phyloP scores from a whole-genome alignment of 2,329 filamentous ascomycete genomes.

The Hypomyces rosellus region DNA sequence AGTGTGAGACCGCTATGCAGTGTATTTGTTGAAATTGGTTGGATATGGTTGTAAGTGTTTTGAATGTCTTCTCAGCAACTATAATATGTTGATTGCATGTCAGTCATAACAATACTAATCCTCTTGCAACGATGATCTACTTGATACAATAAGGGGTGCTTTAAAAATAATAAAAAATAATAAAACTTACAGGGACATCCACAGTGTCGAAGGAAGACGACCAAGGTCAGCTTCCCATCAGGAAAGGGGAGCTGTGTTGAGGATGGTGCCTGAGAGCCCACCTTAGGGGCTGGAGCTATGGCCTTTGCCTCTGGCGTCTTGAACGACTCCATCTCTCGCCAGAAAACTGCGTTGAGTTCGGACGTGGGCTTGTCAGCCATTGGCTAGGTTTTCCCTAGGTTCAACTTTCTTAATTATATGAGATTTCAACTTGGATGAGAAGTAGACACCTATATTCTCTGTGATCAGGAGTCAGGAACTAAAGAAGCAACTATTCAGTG shows the following conservation, averaged over 20 bases:
- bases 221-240: conserved; percentile 48
- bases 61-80: conserved; percentile 53
- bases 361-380: no score
- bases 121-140: neutral
- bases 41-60: conserved; percentile 48
- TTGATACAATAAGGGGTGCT: no score
- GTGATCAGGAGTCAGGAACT: no score
- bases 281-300: conserved; percentile 40
- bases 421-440: neutral
- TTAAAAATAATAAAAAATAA: neutral
- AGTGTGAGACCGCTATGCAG: conserved; percentile 55
- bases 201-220: conserved; percentile 66
- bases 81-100: neutral
- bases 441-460: no score
- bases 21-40: conserved; percentile 44
- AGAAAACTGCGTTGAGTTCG: conserved; percentile 19
- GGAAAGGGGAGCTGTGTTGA: conserved; percentile 47
- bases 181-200: conserved; percentile 62
- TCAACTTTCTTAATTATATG: neutral
- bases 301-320: conserved; percentile 36
- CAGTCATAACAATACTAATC: neutral
- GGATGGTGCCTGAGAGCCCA: conserved; percentile 51
- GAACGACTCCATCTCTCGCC: conserved; percentile 35
- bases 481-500: no score
- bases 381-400: neutral